Base-by-base conservation (phyloP, 495 filamentous ascomycete species). In the Penicillium desertorum region DNA sequence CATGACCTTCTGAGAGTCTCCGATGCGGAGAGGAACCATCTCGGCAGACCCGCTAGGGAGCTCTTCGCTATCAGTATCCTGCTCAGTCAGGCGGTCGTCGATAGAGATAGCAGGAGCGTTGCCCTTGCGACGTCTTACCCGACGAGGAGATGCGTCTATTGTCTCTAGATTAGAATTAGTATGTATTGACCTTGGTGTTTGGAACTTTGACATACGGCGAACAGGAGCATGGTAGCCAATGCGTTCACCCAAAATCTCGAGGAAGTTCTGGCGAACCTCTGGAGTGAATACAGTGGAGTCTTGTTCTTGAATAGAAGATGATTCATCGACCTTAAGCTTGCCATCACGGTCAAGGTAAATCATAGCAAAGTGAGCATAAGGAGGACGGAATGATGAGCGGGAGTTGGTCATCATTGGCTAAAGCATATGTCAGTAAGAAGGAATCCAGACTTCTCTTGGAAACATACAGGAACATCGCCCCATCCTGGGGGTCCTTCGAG, bases 261-360 rank as follows among this genome's bases (percentile, higher is more conserved):
- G 51, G 57, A 79, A 79, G 34, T 60, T 70, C 45, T 76, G 63
- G 37, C 69, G 68, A 17, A 76, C 71, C 6, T 76, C 71, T 4
- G 69, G 58, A 6, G 71, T 71, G 58, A 79, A 76, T 11, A 79
- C 46, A 7, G 72, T 74, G 0, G 59, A 48, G 20, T 67, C 66
- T 39, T 72, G 70, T 20, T 74, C 65, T 44, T 65, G 60, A 36
- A 77, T 72, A 10, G 71, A 73, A 14, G 62, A n/a, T 5, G 76
- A 79, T 60, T 75, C 71, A 2, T 70, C 57, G 3, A 74, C 65
- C 47, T 71, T 67, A 27, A 78, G 42, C 50, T 71, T 70, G 34
- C 74, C 71, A 36, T 67, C 67, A 49, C 69, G 64, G 56, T 79
- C 76, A 6, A 77, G 56, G 46, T 76, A 79, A 48, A 79, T 76